Conservation (phyloP, 495 filamentous ascomycete genomes). For the Jackrogersella multiformis region DNA sequence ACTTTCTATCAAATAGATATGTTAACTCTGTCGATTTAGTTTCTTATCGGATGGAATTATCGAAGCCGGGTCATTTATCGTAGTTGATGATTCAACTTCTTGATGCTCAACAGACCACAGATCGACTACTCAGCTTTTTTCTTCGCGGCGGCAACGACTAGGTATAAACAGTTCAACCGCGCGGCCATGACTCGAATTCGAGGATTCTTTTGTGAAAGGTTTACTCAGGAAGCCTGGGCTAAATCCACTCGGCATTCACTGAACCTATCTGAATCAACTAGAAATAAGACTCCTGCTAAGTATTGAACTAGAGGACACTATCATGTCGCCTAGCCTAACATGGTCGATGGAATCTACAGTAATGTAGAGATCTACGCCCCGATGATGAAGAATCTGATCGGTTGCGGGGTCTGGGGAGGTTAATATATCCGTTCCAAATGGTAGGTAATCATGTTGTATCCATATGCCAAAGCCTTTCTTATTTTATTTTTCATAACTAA, state of each 20-base stretch:
- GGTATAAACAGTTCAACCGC: neutral
- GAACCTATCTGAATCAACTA: neutral
- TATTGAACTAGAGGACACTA: neutral
- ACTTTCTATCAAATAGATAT: too few relatives aligned
- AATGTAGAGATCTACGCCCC: conserved; percentile 5
- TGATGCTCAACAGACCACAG: neutral
- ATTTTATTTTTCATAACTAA: conserved; percentile 7
- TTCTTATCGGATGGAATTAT: neutral
- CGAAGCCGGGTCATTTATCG: neutral
- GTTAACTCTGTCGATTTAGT: neutral
- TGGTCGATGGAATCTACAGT: neutral
- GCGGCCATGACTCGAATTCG: neutral
- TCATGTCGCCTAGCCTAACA: conserved; percentile 6
- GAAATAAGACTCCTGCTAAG: neutral
- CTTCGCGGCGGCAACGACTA: neutral
- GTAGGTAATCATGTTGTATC: neutral
- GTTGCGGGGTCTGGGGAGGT: neutral
- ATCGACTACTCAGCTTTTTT: neutral
- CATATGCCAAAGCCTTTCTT: conserved; percentile 9
- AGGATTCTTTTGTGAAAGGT: neutral
- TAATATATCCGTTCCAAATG: neutral
- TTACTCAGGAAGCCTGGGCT: neutral
- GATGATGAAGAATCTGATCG: neutral
- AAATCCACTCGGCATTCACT: neutral
- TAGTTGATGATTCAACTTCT: neutral